Evolutionary conservation across 495 filamentous ascomycete genomes (phyloP), one percentile per base, ranked within the genome.

Genomic region (Amorphotheca resinae): DNA sequence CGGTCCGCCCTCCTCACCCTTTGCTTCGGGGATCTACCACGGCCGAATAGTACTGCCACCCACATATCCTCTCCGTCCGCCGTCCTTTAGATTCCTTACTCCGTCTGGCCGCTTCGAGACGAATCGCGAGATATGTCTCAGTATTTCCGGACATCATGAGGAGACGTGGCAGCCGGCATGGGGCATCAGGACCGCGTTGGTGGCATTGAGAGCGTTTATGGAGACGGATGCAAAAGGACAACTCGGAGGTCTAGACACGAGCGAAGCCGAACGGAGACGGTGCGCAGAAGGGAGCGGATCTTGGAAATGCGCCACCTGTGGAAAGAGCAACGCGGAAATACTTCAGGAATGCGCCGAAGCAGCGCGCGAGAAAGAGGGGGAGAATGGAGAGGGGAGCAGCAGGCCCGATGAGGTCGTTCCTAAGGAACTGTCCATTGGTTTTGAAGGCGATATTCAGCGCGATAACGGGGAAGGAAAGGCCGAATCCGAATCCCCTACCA

Each of bases 161-260:
- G 91, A 98, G 63, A 89, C 82, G 18, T 98, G 91, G 91, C 87
- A 93, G 71, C 91, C 91, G 1, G 91, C 91, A 1, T 98, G 91
- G 91, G 89, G 91, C 0, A 77, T 98, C 5, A 71, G 91, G 38
- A 86, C 81, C 1, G 81, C 81, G 6, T 64, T 86, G 21, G 77
- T 82, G 9, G 81, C 81, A 17, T 31, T 50, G 44, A 63, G 81
- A 28, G 66, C 64, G 20, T 85, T 86, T 57, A 86, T 86, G 81
- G 81, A 83, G 53, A 80, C 73, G 16, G 78, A 81, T 42, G 69
- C 74, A 1, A 68, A 66, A 41, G 81, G 91, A 0, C 91, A 98
- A 68, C 64, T 98, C 0, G 91, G 91, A 2, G 91, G 91, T 2
- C 63, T 95, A 58, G 87, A 95, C 46, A 79, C 79, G 14, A 68